Evolutionary conservation across 768 basidiomycete genomes (phyloP), one percentile per base, ranked within the genome.

Genomic region (Pleurotus citrinopileatus): DNA sequence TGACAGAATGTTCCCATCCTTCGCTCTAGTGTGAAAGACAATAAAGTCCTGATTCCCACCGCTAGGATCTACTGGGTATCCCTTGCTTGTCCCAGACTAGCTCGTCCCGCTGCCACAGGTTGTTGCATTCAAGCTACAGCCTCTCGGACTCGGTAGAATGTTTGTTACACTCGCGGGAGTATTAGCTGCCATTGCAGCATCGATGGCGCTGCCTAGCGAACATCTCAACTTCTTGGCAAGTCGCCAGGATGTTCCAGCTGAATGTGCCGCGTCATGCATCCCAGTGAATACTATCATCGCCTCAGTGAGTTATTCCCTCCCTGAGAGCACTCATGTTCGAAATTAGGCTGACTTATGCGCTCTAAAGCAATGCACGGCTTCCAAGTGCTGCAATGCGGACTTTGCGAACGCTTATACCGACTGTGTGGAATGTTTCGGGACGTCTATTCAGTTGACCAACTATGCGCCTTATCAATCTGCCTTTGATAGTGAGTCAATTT

Each of bases 381-480:
- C 38, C 25, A 43, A 42, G 22, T 53, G 52, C 20, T 53, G 52
- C 38, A 42, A 27, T 36, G 9, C 23, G 15, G 38, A 12, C 22
- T 53, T 53, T 26, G 52, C 23, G 37, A 53, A 53, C 10, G 52
- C 32, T 20, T 53, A 53, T 42, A 15, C 23, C 52, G 42, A 53
- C 26, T 53, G 52, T 32, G 38, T 53, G 52, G 25, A 26, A 25
- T 53, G 52, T 28, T 42, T 53, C 19, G 52, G 20, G 10, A 15
- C 17, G 12, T 15, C 38, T 17, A 42, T 53, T 25, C 25, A 43
- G 27, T n/a, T 53, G n/a, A 53, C 38, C 52, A 43, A 53, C 38
- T 42, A 22, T 25, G 37, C 38, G 13, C 38, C 52, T 13, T 42
- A 23, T 13, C 52, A 53, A 32, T 20, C 26, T 19, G 38, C 42